Percentiles rank a stretch among this genome's conserved stretches.
These are phyloP conservation scores for Ophiocordyceps sinensis DNA, from an alignment of 2,329 filamentous ascomycete species.

Conservation along the genomic window DNA sequence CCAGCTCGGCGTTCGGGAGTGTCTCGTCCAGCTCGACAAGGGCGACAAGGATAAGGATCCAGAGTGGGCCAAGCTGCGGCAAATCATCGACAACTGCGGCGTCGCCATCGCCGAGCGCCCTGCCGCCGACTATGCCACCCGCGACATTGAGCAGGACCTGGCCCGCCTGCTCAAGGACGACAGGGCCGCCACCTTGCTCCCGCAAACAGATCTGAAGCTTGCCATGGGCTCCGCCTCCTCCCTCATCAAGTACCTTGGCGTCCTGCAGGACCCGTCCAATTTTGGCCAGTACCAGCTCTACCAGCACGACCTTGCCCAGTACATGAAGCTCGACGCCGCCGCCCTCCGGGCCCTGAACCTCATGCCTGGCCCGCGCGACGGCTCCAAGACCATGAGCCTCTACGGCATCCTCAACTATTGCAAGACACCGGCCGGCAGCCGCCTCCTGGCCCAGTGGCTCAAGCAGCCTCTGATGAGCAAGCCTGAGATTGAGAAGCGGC, in stretches of 20 bases:
- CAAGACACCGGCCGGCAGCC: constrained; percentile 87
- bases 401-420: constrained; percentile 93
- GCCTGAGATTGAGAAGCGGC: constrained; percentile 74
- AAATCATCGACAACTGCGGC: constrained; percentile 85
- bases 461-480: constrained; percentile 95
- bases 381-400: constrained; percentile 93
- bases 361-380: constrained; percentile 90
- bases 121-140: constrained; percentile 63
- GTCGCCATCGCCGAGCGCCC: constrained; percentile 77
- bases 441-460: constrained; percentile 85
- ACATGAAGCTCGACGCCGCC: constrained; percentile 95
- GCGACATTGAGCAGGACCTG: constrained; percentile 92
- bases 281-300: constrained; percentile 96
- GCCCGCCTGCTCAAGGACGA: constrained; percentile 80
- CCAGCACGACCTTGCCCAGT: constrained; percentile 91
- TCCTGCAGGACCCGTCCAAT: constrained; percentile 82
- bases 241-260: constrained; percentile 84
- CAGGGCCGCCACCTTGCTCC: constrained; percentile 57
- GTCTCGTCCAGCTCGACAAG: constrained; percentile 67
- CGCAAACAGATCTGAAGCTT: constrained; percentile 83
- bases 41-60: constrained; percentile 74
- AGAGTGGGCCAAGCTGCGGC: constrained; percentile 72
- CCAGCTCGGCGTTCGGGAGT: constrained; percentile 90
- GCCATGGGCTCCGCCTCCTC: constrained; percentile 93
- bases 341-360: constrained; percentile 89